These are phyloP conservation scores for Friedmanniomyces simplex DNA, from an alignment of 495 filamentous ascomycete genomes.

Conservation along the genomic window DNA sequence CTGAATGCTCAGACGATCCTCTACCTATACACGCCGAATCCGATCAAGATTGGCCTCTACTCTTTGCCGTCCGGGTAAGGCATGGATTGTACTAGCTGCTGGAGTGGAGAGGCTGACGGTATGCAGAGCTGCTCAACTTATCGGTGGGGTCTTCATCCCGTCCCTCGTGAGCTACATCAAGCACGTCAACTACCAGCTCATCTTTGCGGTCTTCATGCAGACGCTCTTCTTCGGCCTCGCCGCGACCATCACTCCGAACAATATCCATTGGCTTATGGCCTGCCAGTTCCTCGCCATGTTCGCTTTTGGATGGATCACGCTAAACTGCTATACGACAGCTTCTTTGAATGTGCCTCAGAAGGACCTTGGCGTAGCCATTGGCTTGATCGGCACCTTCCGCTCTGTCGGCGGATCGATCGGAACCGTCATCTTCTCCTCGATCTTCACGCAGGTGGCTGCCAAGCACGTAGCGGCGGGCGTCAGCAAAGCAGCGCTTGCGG, in stretches of 20 bases:
- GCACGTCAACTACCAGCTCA: constrained; percentile 28
- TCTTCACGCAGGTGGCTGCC: constrained; percentile 14
- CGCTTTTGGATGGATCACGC: constrained; percentile 30
- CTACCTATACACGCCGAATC: constrained; percentile 15
- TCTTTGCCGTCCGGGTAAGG: constrained; percentile 12
- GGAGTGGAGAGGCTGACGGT: constrained; percentile 14
- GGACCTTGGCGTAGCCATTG: constrained; percentile 25
- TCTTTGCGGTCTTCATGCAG: constrained; percentile 29
- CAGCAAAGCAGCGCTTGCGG: constrained; percentile 15
- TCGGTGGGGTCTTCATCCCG: constrained; percentile 29
- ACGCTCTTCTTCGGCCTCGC: constrained; percentile 30
- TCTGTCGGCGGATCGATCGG: constrained; percentile 20
- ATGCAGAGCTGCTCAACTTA: constrained; percentile 20
- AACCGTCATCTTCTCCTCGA: constrained; percentile 19
- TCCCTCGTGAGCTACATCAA: constrained; percentile 29
- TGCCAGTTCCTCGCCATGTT: constrained; percentile 30
- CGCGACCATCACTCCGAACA: constrained; percentile 24
- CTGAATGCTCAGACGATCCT: constrained; percentile 20
- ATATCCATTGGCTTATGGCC: constrained; percentile 27
- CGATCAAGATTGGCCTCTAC: constrained; percentile 22
- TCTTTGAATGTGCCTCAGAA: constrained; percentile 27
- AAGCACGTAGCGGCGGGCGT: constrained; percentile 21
- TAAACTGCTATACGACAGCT: constrained; percentile 27
- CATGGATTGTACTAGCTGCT: not conserved
- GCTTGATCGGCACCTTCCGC: constrained; percentile 23